phyloP scores from a whole-genome alignment of 805 yeast genomes.

The Tetrapisispora iriomotensis region DNA sequence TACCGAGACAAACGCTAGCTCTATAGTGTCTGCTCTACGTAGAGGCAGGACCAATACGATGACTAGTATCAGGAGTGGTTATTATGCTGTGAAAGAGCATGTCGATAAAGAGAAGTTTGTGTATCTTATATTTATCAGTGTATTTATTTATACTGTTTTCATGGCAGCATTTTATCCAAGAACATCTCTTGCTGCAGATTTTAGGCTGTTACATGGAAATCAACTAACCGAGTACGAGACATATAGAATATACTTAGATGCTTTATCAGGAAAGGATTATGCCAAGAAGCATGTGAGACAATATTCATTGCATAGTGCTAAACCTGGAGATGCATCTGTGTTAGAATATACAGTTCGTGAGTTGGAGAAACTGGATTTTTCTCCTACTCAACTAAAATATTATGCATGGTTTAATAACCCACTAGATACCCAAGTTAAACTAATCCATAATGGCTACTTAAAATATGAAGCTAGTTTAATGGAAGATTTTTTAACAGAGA shows the following conservation, averaged over 20 bases:
- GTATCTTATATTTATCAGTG: slow-evolving; percentile 15
- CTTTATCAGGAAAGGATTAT: slow-evolving; percentile 30
- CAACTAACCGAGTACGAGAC: slow-evolving; percentile 59
- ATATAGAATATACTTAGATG: slow-evolving; percentile 47
- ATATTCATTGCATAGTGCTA: slow-evolving; percentile 13
- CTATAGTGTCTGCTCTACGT: not conserved
- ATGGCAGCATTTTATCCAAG: slow-evolving; percentile 71
- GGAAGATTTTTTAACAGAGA: slow-evolving; percentile 40
- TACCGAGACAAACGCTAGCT: not conserved
- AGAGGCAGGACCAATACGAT: slow-evolving; percentile 26
- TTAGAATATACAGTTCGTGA: slow-evolving; percentile 43
- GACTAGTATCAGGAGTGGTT: slow-evolving; percentile 22
- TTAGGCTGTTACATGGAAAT: slow-evolving; percentile 62
- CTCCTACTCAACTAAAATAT: slow-evolving; percentile 43
- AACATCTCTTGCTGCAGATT: slow-evolving; percentile 73
- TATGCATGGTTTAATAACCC: slow-evolving; percentile 49
- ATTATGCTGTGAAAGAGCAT: slow-evolving; percentile 21
- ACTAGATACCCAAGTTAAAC: slow-evolving; percentile 33
- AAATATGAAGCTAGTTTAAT: slow-evolving; percentile 40
- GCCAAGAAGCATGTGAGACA: slow-evolving; percentile 24
- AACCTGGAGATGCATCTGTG: slow-evolving; percentile 37
- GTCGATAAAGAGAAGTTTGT: slow-evolving; percentile 25
- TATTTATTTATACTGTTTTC: slow-evolving; percentile 35
- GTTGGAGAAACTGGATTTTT: slow-evolving; percentile 43
- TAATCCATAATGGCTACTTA: slow-evolving; percentile 27